phyloP scores from a whole-genome alignment of 2,329 filamentous ascomycete genomes.

The Trichoderma koningii region DNA sequence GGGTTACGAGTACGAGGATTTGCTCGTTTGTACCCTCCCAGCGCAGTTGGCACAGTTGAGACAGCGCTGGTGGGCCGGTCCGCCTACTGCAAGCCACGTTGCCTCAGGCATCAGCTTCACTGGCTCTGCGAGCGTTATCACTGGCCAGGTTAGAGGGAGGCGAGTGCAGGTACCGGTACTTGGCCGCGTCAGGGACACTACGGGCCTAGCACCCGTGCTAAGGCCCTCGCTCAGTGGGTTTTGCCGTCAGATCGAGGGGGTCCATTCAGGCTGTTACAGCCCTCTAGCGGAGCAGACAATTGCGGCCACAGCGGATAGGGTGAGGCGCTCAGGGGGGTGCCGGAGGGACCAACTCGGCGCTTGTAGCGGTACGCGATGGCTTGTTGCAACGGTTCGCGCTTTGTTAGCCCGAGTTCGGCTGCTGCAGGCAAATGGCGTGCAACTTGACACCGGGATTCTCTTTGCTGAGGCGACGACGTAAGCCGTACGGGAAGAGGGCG shows the following conservation, averaged over 20 bases:
- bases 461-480: no score
- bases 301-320: constrained; percentile 15
- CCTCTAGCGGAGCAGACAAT: constrained; percentile 13
- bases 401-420: not conserved
- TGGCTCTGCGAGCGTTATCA: constrained; percentile 3
- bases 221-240: not conserved
- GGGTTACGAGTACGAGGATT: constrained; percentile 1
- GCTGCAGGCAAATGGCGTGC: no score
- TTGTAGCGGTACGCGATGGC: not conserved
- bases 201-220: not conserved
- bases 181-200: not conserved
- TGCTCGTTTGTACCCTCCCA: no score
- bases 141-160: constrained; percentile 5
- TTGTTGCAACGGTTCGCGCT: no score
- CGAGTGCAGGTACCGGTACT: constrained; percentile 12
- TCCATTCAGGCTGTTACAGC: constrained; percentile 19
- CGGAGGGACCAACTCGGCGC: constrained; percentile 13
- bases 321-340: constrained; percentile 23
- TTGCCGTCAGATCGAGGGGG: constrained; percentile 8
- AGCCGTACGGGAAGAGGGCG: no score
- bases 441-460: no score
- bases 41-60: constrained; percentile 1
- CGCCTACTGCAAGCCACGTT: constrained; percentile 24
- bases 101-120: constrained; percentile 23
- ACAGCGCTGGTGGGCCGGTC: constrained; percentile 17